phyloP scores from a whole-genome alignment of 305 asterid species.

The Fraxinus sp. region DNA sequence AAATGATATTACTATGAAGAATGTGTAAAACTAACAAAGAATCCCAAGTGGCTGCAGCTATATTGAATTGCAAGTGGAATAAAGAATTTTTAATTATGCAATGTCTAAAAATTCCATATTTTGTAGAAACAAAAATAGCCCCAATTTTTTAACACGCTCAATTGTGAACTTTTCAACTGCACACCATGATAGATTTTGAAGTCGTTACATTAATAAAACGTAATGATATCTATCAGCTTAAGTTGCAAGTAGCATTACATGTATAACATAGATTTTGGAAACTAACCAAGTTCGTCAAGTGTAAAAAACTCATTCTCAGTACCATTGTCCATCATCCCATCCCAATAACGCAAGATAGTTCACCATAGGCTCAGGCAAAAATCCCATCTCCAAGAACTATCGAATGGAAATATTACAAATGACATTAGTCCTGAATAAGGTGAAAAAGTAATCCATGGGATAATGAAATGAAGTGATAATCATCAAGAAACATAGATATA shows the following conservation, averaged over 20 bases:
- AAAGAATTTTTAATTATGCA: conserved; percentile 5
- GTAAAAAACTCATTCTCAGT: conserved; percentile 84
- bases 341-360: conserved; percentile 90
- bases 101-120: conserved; percentile 32
- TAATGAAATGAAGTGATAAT: neutral
- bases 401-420: conserved; percentile 23
- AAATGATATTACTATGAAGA: neutral
- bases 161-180: conserved; percentile 82
- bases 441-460: conserved; percentile 17
- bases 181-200: conserved; percentile 29
- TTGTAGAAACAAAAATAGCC: conserved; percentile 74
- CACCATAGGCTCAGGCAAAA: conserved; percentile 77
- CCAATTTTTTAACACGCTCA: conserved; percentile 88
- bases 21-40: conserved; percentile 17
- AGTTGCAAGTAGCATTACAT: conserved; percentile 18
- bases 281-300: conserved; percentile 80
- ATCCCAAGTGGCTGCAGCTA: conserved; percentile 4
- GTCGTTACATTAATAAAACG: neutral
- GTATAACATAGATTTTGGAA: neutral
- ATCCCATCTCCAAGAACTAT: conserved; percentile 91
- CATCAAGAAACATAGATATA: too few species aligned
- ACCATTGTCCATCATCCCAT: conserved; percentile 74
- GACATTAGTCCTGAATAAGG: conserved; percentile 18
- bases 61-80: conserved; percentile 6
- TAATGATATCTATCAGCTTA: conserved; percentile 23